Evolutionary conservation across 2,329 filamentous ascomycete genomes (phyloP).

Genomic region (Dendryphion nanum): DNA sequence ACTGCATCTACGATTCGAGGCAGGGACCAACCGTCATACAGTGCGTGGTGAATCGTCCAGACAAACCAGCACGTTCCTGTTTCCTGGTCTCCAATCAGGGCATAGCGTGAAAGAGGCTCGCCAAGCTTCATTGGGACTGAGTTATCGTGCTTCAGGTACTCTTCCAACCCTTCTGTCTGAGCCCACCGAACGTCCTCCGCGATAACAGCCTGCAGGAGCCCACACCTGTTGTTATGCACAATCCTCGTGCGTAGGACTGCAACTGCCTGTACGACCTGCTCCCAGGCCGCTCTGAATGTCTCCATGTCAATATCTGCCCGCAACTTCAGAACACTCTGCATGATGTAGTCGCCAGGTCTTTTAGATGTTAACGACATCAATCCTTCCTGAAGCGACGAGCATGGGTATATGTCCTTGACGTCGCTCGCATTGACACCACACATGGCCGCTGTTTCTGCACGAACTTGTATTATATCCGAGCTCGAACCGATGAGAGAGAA

Average conservation of each 20-base stretch:
- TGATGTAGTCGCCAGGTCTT: constrained; percentile 53
- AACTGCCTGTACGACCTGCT: constrained; percentile 36
- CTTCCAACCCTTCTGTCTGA: neutral
- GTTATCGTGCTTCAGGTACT: neutral
- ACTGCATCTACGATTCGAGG: constrained; percentile 37
- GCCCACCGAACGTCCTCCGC: neutral
- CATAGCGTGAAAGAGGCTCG: neutral
- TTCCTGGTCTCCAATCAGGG: neutral
- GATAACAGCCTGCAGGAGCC: constrained; percentile 2
- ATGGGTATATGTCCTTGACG: constrained; percentile 54
- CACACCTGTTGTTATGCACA: neutral
- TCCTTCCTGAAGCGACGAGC: constrained; percentile 55
- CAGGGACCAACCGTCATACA: constrained; percentile 77
- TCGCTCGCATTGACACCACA: constrained; percentile 3
- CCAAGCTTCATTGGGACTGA: neutral
- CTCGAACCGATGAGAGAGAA: neutral
- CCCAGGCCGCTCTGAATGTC: constrained; percentile 42
- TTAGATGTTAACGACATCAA: constrained; percentile 55
- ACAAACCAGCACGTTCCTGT: constrained; percentile 33
- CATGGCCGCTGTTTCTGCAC: neutral
- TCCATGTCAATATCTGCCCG: constrained; percentile 1
- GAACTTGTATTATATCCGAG: constrained; percentile 1
- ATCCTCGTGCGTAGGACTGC: constrained; percentile 45
- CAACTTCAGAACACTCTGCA: constrained; percentile 40
- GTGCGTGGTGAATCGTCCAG: constrained; percentile 74